These are phyloP conservation scores for Chlorociboria aeruginascens DNA, from an alignment of 495 filamentous ascomycete genomes.

Conservation along the genomic window DNA sequence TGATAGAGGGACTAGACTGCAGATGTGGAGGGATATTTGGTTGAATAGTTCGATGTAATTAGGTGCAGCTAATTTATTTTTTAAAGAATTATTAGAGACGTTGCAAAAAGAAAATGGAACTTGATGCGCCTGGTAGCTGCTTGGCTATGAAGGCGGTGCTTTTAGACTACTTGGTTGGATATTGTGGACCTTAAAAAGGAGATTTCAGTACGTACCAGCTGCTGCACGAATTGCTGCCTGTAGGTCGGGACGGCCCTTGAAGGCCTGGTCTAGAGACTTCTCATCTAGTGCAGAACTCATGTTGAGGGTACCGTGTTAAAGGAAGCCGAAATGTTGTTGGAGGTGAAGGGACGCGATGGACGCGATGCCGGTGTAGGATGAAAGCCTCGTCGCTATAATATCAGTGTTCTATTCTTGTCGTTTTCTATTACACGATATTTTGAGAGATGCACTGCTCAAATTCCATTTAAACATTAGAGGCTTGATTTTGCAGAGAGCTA, in stretches of 20 bases:
- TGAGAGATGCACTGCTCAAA: too few species aligned
- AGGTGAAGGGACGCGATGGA: background rate
- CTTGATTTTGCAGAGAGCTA: too few species aligned
- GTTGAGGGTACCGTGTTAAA: background rate
- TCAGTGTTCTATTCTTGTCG: too few species aligned
- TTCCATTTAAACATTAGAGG: too few species aligned
- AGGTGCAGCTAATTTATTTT: slow-evolving; percentile 16
- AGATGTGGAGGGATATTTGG: slow-evolving; percentile 36
- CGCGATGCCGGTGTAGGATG: too few species aligned
- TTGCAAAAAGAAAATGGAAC: background rate
- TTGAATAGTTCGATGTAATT: slow-evolving; percentile 36
- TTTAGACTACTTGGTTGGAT: background rate
- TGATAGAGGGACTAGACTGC: slow-evolving; percentile 25
- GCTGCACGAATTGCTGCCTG: slow-evolving; percentile 16
- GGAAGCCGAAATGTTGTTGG: background rate
- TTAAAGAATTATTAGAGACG: background rate
- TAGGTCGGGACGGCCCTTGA: slow-evolving; percentile 18
- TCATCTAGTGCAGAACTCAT: slow-evolving; percentile 14
- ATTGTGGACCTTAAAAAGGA: background rate
- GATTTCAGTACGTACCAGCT: slow-evolving; percentile 9
- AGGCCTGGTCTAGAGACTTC: slow-evolving; percentile 13
- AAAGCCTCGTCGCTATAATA: too few species aligned
- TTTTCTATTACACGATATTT: too few species aligned
- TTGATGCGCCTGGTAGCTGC: background rate
- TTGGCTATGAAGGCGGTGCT: background rate